Conservation (phyloP, 768 basidiomycete species). For the Suillus ampliporus region DNA sequence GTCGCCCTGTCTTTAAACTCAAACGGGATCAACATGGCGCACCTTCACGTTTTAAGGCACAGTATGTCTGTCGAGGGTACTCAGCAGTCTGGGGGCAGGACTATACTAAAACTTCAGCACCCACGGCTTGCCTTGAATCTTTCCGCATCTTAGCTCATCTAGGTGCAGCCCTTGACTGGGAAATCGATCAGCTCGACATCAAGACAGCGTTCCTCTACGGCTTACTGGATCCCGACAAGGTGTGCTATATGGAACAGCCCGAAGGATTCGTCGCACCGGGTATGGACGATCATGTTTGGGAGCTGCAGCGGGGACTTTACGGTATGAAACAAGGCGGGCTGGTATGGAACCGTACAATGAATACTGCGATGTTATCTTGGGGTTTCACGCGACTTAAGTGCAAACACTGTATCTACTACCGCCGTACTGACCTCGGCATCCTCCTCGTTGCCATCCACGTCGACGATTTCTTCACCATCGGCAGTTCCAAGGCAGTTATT, state of each 20-base stretch:
- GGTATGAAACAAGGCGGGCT: conserved; percentile 7
- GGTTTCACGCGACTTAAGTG: conserved; percentile 15
- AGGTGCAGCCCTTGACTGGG: no score
- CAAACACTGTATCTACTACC: not conserved
- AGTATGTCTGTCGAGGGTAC: conserved; percentile 49
- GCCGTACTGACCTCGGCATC: no score
- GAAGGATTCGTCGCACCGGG: not conserved
- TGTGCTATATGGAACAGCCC: conserved; percentile 10
- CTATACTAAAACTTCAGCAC: conserved; percentile 47
- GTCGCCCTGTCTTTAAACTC: conserved; percentile 33
- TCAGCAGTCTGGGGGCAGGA: conserved; percentile 47
- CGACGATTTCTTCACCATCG: no score
- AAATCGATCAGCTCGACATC: no score
- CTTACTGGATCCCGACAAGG: conserved; percentile 5
- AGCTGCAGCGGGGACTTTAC: not conserved
- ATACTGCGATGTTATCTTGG: conserved; percentile 16
- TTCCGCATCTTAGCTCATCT: conserved; percentile 31
- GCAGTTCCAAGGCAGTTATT: no score
- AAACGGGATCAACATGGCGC: conserved; percentile 33
- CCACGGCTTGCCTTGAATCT: conserved; percentile 45
- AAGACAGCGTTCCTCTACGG: no score
- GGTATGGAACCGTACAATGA: conserved; percentile 6
- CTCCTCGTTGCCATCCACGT: no score
- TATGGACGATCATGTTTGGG: not conserved
- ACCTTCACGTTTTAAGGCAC: no score